Conservation (phyloP, 805 yeast genomes). For the Wickerhamiella azyma region DNA sequence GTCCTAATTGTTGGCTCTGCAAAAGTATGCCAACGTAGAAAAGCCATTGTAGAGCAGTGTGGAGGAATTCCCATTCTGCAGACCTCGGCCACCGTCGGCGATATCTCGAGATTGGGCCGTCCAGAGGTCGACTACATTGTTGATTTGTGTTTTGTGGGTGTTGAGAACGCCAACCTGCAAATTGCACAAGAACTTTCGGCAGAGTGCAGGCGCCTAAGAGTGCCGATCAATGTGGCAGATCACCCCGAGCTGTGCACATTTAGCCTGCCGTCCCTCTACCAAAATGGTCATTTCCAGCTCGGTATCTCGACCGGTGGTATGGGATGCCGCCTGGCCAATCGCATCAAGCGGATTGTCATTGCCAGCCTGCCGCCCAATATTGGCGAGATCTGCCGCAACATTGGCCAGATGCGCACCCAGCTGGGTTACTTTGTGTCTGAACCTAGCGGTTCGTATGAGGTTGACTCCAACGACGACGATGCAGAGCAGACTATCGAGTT, state of each 20-base stretch:
- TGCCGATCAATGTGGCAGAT: conserved; percentile 74
- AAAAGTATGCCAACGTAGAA: conserved; percentile 11
- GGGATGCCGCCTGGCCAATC: conserved; percentile 75
- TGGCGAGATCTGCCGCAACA: conserved; percentile 50
- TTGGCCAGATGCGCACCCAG: conserved; percentile 49
- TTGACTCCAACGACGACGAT: conserved; percentile 39
- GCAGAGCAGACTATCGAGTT: conserved; percentile 45
- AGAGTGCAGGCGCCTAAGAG: conserved; percentile 46
- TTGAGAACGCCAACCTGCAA: conserved; percentile 11
- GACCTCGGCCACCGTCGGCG: conserved; percentile 21
- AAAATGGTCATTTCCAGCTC: conserved; percentile 60
- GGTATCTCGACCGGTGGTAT: conserved; percentile 79
- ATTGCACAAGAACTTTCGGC: conserved; percentile 33
- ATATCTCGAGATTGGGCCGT: conserved; percentile 48
- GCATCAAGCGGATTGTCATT: conserved; percentile 61
- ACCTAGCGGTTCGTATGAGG: background rate
- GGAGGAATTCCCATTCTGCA: conserved; percentile 13
- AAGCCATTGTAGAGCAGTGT: conserved; percentile 10
- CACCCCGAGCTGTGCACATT: conserved; percentile 61
- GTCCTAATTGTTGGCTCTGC: conserved; percentile 15
- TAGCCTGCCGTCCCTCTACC: conserved; percentile 56
- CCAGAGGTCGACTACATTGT: conserved; percentile 46
- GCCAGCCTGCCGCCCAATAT: conserved; percentile 51
- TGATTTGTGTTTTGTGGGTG: conserved; percentile 57
- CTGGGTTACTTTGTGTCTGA: conserved; percentile 28